Conservation (phyloP, 2,329 filamentous ascomycete genomes). For the Claviceps sp. region DNA sequence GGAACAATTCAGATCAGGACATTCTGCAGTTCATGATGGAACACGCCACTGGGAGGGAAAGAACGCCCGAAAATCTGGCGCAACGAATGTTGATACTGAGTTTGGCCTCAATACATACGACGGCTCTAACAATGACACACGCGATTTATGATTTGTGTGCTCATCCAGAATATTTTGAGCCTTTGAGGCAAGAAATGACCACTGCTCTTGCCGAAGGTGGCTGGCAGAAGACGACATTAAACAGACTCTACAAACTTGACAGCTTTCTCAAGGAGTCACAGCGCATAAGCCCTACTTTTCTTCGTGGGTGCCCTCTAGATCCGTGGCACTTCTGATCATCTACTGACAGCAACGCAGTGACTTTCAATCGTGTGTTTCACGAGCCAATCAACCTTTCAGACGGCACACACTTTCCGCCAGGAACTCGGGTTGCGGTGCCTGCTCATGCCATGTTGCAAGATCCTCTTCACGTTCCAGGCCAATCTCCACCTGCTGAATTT, state of each 20-base stretch:
- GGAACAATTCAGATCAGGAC: neutral
- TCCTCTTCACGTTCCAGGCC: constrained; percentile 18
- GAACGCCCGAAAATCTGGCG: constrained; percentile 41
- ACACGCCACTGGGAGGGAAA: constrained; percentile 11
- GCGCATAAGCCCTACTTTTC: neutral
- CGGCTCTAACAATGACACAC: constrained; percentile 22
- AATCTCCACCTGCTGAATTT: constrained; percentile 18
- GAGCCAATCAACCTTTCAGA: constrained; percentile 1
- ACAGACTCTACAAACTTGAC: constrained; percentile 15
- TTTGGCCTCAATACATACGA: constrained; percentile 36
- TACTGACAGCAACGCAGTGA: neutral
- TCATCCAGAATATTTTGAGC: constrained; percentile 25
- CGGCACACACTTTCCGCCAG: constrained; percentile 1
- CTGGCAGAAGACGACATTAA: constrained; percentile 18
- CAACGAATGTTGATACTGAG: constrained; percentile 58
- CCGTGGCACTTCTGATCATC: neutral
- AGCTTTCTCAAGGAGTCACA: constrained; percentile 3
- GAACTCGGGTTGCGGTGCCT: constrained; percentile 2
- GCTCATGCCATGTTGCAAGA: neutral
- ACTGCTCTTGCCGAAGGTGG: constrained; percentile 20
- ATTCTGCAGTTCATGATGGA: constrained; percentile 31
- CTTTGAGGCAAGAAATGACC: constrained; percentile 28
- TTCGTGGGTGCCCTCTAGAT: neutral
- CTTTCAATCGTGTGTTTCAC: constrained; percentile 2
- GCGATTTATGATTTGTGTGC: constrained; percentile 25